Percentiles rank a stretch among this genome's conserved stretches.
Evolutionary conservation across 1,284 basidiomycete genomes (phyloP).

Genomic region (Amylostereum areolatum): DNA sequence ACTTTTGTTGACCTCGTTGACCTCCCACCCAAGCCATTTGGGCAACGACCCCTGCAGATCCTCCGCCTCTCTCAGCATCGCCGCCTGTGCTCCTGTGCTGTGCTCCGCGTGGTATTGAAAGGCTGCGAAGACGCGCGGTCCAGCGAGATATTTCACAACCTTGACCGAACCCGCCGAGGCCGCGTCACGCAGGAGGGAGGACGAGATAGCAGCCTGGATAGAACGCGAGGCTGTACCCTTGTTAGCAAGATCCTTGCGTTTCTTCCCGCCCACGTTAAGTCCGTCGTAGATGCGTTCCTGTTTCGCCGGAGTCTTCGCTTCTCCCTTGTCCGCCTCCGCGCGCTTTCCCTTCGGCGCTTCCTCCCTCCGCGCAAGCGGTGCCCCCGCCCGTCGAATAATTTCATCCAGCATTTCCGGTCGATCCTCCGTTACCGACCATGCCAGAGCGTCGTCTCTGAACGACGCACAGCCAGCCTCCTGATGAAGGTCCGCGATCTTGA

Average conservation of each 20-base stretch:
- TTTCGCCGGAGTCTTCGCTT: too few relatives aligned
- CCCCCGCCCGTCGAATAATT: conserved; percentile 44
- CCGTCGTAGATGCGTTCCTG: too few relatives aligned
- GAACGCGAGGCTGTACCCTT: conserved; percentile 35
- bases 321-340: conserved; percentile 10
- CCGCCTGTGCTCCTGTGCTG: conserved; percentile 30
- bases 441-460: too few relatives aligned
- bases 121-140: conserved; percentile 25
- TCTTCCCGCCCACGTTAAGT: too few relatives aligned
- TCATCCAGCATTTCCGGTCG: conserved; percentile 45
- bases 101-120: conserved; percentile 36
- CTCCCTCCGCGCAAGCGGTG: conserved; percentile 30
- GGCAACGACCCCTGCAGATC: conserved; percentile 37
- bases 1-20: conserved; percentile 40
- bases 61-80: conserved; percentile 12
- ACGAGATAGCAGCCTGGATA: conserved; percentile 3
- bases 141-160: conserved; percentile 42
- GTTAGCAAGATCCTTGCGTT: conserved; percentile 43
- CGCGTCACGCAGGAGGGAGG: conserved; percentile 41
- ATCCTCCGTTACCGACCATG: too few relatives aligned
- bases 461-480: too few relatives aligned
- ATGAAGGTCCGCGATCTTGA: conserved; percentile 38
- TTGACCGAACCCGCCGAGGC: conserved; percentile 23
- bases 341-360: conserved; percentile 12
- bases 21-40: conserved; percentile 41